These are phyloP conservation scores for Euphorbia lathyris DNA, from an alignment of 345 rosid genomes.

Conservation along the genomic window DNA sequence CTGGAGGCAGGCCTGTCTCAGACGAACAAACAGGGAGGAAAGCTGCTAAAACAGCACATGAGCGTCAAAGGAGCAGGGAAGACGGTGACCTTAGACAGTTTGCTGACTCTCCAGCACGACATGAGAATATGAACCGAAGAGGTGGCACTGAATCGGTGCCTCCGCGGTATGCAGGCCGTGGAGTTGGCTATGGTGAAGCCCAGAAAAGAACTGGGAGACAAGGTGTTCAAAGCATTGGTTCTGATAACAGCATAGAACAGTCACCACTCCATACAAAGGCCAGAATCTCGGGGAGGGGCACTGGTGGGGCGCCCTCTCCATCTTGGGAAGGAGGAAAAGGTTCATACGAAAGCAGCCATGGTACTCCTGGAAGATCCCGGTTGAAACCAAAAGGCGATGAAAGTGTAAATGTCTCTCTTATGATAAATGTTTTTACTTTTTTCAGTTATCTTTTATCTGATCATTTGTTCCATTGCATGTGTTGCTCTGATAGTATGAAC, in stretches of 20 bases:
- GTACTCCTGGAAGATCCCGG: constrained; percentile 60
- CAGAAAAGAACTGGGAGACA: constrained; percentile 41
- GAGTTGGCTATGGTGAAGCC: constrained; percentile 40
- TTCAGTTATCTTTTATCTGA: not conserved
- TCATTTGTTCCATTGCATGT: not conserved
- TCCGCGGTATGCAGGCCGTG: constrained; percentile 49
- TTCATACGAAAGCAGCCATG: constrained; percentile 50
- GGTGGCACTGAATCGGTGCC: constrained; percentile 30
- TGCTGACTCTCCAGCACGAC: constrained; percentile 44
- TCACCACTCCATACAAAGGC: constrained; percentile 63
- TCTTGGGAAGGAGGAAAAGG: constrained; percentile 60
- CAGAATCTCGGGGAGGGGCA: constrained; percentile 37
- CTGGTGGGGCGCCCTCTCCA: constrained; percentile 42
- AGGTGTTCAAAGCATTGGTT: constrained; percentile 35
- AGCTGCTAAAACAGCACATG: constrained; percentile 40
- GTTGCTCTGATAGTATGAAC: not conserved
- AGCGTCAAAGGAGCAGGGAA: constrained; percentile 38
- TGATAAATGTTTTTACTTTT: not conserved
- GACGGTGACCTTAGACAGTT: constrained; percentile 40
- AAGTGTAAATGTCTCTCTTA: constrained; percentile 44
- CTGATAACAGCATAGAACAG: constrained; percentile 58
- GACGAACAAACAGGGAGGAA: constrained; percentile 36
- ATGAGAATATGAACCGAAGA: constrained; percentile 36
- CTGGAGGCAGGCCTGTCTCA: constrained; percentile 39
- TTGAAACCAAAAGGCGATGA: constrained; percentile 62